Conservation (phyloP, 495 filamentous ascomycete species). For the Aspergillus haitiensis region DNA sequence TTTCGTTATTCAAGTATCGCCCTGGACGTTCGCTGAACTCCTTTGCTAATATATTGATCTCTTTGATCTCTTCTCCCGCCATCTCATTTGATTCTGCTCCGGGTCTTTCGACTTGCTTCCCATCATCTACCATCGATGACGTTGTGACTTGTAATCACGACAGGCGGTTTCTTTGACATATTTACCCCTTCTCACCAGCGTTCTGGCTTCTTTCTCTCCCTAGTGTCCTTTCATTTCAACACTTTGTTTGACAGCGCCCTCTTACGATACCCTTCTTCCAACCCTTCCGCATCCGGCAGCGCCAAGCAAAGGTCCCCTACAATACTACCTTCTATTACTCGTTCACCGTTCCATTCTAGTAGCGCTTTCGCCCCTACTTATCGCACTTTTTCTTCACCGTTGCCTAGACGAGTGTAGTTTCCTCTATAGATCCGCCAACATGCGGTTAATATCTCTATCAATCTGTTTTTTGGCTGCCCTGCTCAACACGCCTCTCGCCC, state of each 20-base stretch:
- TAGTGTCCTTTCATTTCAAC: slow-evolving; percentile 4
- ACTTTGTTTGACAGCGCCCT: neutral
- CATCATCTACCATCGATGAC: slow-evolving; percentile 19
- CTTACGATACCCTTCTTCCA: slow-evolving; percentile 1
- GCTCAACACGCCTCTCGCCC: slow-evolving; percentile 36
- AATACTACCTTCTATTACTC: slow-evolving; percentile 35
- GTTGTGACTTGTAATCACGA: slow-evolving; percentile 19
- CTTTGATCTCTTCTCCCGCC: slow-evolving; percentile 2
- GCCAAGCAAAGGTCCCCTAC: slow-evolving; percentile 38
- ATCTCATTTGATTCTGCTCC: neutral
- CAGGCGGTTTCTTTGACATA: slow-evolving; percentile 7
- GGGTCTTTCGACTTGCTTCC: slow-evolving; percentile 10
- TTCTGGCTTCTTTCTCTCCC: neutral
- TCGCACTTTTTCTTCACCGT: slow-evolving; percentile 15
- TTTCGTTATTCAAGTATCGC: slow-evolving; percentile 21
- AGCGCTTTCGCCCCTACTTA: slow-evolving; percentile 14
- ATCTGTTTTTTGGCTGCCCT: slow-evolving; percentile 39
- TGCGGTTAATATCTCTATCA: slow-evolving; percentile 45
- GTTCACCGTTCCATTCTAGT: slow-evolving; percentile 30
- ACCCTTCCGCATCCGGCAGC: slow-evolving; percentile 46
- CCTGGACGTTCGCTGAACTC: slow-evolving; percentile 23
- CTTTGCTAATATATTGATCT: slow-evolving; percentile 2
- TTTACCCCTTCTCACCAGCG: slow-evolving; percentile 7
- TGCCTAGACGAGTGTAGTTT: neutral
- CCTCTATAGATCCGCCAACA: slow-evolving; percentile 23